phyloP scores from a whole-genome alignment of 768 basidiomycete species.

The Boletus pseudo-olivaceus region DNA sequence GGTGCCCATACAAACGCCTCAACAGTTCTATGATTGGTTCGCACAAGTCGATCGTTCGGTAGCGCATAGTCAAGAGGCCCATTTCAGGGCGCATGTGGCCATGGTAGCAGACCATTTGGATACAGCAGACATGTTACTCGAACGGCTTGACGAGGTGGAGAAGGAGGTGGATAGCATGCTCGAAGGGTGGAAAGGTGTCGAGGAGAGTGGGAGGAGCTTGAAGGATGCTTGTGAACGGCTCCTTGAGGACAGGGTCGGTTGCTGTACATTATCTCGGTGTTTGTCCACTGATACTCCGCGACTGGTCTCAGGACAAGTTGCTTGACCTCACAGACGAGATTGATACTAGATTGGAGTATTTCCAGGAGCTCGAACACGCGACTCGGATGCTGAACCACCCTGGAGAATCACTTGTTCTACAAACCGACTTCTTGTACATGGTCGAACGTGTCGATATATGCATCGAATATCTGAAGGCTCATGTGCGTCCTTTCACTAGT shows the following conservation, averaged over 20 bases:
- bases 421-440: constrained; percentile 92
- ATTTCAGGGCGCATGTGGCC: constrained; percentile 82
- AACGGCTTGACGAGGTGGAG: constrained; percentile 70
- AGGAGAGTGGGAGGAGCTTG: constrained; percentile 87
- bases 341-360: constrained; percentile 79
- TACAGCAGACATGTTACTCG: constrained; percentile 73
- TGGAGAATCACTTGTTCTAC: constrained; percentile 85
- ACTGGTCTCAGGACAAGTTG: constrained; percentile 58
- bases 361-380: constrained; percentile 90
- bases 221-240: constrained; percentile 89
- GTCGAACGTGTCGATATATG: constrained; percentile 94
- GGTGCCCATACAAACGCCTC: constrained; percentile 80
- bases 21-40: constrained; percentile 98
- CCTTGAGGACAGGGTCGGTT: constrained; percentile 81
- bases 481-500: constrained; percentile 51
- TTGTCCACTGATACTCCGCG: constrained; percentile 1
- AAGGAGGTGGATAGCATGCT: constrained; percentile 76
- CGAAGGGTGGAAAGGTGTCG: constrained; percentile 81
- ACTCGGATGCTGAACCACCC: constrained; percentile 94
- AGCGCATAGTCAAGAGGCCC: constrained; percentile 89
- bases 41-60: constrained; percentile 84
- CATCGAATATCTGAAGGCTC: constrained; percentile 81
- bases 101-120: constrained; percentile 72
- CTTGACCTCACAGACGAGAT: constrained; percentile 82
- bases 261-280: neutral